Conservation (phyloP, 495 filamentous ascomycete genomes). For the Cladorrhinum samala region DNA sequence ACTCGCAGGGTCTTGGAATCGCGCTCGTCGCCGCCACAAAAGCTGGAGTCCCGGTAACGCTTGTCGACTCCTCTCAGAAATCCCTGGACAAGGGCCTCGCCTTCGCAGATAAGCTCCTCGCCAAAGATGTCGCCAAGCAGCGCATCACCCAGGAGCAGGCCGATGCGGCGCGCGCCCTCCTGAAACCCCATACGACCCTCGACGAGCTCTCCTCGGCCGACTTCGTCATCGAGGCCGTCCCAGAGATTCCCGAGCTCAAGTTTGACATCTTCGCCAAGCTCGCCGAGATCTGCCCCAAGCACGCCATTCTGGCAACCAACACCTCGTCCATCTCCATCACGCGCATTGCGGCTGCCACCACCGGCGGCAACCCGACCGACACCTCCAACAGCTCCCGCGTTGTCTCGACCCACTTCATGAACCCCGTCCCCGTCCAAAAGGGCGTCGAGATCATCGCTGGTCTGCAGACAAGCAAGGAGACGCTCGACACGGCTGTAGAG, state of each 20-base stretch:
- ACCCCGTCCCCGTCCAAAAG: conserved; percentile 94
- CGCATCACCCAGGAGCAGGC: conserved; percentile 75
- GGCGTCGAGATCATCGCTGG: conserved; percentile 96
- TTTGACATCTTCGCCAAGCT: conserved; percentile 79
- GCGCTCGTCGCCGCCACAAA: conserved; percentile 87
- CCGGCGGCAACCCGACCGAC: conserved; percentile 61
- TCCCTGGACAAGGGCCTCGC: conserved; percentile 87
- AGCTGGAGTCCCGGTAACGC: conserved; percentile 74
- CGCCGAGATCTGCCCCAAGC: conserved; percentile 73
- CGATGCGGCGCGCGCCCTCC: conserved; percentile 57
- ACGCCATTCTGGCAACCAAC: conserved; percentile 93
- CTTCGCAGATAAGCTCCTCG: conserved; percentile 93
- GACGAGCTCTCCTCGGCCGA: conserved; percentile 79
- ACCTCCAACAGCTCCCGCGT: conserved; percentile 80
- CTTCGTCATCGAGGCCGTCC: conserved; percentile 96
- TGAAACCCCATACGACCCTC: conserved; percentile 65
- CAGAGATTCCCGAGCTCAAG: conserved; percentile 86
- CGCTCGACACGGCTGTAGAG: conserved; percentile 72
- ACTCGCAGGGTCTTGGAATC: conserved; percentile 82
- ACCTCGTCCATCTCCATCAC: conserved; percentile 97
- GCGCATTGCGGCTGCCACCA: conserved; percentile 82
- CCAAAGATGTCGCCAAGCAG: conserved; percentile 83
- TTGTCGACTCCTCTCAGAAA: conserved; percentile 78
- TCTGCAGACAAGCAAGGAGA: conserved; percentile 79
- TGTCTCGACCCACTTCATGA: conserved; percentile 98